These are phyloP conservation scores for Geranomyces michiganensis DNA, from an alignment of 192 early-diverging fungal species.

Conservation along the genomic window DNA sequence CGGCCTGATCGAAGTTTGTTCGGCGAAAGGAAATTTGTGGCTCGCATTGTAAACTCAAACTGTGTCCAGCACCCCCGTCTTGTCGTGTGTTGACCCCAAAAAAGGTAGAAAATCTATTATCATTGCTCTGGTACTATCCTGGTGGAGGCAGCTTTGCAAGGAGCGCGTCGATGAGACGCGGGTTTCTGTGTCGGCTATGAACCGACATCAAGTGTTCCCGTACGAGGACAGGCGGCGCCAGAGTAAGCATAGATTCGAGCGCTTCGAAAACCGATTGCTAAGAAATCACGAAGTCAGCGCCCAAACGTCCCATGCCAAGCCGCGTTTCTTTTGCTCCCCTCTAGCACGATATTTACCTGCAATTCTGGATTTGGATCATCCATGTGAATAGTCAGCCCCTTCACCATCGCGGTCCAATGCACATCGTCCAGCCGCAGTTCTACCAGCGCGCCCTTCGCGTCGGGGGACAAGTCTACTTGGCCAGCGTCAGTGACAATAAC, in stretches of 20 bases:
- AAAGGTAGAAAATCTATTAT: too few relatives aligned
- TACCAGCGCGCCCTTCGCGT: conserved; percentile 23
- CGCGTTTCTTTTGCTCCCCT: neutral
- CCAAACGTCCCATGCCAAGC: neutral
- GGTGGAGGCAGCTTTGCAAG: conserved; percentile 3
- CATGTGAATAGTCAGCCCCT: conserved; percentile 59
- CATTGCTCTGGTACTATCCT: too few relatives aligned
- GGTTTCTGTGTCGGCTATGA: conserved; percentile 22
- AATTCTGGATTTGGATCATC: conserved; percentile 55
- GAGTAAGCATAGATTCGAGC: neutral
- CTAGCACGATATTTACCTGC: conserved; percentile 30
- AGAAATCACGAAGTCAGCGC: neutral
- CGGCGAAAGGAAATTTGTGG: too few relatives aligned
- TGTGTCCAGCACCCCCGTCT: too few relatives aligned
- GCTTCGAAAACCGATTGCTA: conserved; percentile 32
- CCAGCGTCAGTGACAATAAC: conserved; percentile 24
- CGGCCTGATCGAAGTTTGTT: too few relatives aligned
- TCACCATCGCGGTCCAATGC: conserved; percentile 55
- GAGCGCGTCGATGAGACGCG: conserved; percentile 26
- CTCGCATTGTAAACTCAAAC: too few relatives aligned
- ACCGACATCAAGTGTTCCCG: conserved; percentile 21
- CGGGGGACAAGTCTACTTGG: neutral
- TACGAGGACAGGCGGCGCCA: conserved; percentile 11
- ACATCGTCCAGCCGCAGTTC: conserved; percentile 53
- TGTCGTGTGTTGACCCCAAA: too few relatives aligned